phyloP scores from a whole-genome alignment of 345 rosid genomes.

The Moricandia moricandioides region DNA sequence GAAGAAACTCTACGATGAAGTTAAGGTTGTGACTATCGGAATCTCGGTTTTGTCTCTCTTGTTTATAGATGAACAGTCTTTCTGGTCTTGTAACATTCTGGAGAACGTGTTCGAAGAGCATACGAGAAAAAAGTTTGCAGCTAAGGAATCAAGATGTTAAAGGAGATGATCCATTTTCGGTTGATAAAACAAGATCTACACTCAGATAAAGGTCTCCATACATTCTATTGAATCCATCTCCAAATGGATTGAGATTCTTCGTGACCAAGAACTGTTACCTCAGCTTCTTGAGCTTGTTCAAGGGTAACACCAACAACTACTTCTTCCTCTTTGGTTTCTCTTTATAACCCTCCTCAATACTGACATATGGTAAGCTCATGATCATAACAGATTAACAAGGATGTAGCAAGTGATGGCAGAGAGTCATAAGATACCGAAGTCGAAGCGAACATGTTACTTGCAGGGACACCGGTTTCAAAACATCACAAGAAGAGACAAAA shows the following conservation, averaged over 20 bases:
- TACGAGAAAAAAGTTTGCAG: slow-evolving; percentile 79
- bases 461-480: slow-evolving; percentile 71
- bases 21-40: slow-evolving; percentile 48
- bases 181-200: slow-evolving; percentile 73
- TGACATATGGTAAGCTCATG: too few relatives aligned
- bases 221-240: slow-evolving; percentile 91
- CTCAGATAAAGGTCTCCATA: slow-evolving; percentile 77
- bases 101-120: slow-evolving; percentile 74
- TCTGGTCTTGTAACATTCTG: slow-evolving; percentile 47
- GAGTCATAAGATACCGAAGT: slow-evolving; percentile 81
- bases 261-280: too few relatives aligned
- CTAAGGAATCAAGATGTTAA: slow-evolving; percentile 79
- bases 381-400: slow-evolving; percentile 57
- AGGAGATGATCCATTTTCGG: slow-evolving; percentile 67
- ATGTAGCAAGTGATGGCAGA: slow-evolving; percentile 99
- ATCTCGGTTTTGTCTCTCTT: neutral
- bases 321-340: slow-evolving; percentile 2
- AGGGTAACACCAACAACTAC: slow-evolving; percentile 8
- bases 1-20: slow-evolving; percentile 95
- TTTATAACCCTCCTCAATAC: neutral
- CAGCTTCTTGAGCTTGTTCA: too few relatives aligned
- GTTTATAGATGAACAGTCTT: neutral
- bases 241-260: too few relatives aligned
- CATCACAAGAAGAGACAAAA: slow-evolving; percentile 49
- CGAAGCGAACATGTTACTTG: slow-evolving; percentile 83